Evolutionary conservation across 2,329 filamentous ascomycete genomes (phyloP).

Genomic region (Fusarium sp.): DNA sequence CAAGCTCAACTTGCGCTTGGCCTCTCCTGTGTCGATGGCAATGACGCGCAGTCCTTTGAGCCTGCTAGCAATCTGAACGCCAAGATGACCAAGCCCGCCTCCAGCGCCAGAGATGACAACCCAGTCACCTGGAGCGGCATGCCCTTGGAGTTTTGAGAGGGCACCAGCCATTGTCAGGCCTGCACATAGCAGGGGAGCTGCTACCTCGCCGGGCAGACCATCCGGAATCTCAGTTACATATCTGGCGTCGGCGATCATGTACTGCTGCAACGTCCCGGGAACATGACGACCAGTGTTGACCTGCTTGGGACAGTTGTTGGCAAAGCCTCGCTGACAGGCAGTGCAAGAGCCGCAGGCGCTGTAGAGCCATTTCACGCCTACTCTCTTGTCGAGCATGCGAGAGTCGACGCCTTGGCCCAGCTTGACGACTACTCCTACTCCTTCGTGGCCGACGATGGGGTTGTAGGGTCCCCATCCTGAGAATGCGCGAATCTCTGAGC

Average conservation of each 20-base stretch:
- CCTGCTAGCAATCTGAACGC: constrained; percentile 45
- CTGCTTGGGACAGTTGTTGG: constrained; percentile 54
- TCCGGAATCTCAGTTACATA: constrained; percentile 44
- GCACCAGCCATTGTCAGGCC: constrained; percentile 48
- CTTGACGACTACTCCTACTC: constrained; percentile 44
- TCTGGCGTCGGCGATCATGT: constrained; percentile 43
- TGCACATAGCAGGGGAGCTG: constrained; percentile 46
- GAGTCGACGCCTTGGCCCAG: constrained; percentile 43
- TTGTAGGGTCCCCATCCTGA: constrained; percentile 44
- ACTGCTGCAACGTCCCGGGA: constrained; percentile 47
- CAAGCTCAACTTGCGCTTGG: constrained; percentile 36
- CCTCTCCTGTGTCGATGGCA: constrained; percentile 42
- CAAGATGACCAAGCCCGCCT: constrained; percentile 48
- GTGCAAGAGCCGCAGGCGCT: constrained; percentile 52
- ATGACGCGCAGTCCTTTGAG: constrained; percentile 40
- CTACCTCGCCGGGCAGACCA: constrained; percentile 30
- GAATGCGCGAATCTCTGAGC: constrained; percentile 46
- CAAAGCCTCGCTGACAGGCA: constrained; percentile 47
- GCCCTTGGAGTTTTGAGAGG: constrained; percentile 27
- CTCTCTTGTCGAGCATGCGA: constrained; percentile 47
- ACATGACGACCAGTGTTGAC: constrained; percentile 53
- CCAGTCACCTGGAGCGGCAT: constrained; percentile 39
- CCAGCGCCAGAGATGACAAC: constrained; percentile 46
- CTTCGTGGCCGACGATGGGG: constrained; percentile 46
- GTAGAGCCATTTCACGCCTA: constrained; percentile 57